A percentile compares a stretch with the other conserved stretches of the same genome.
These are phyloP conservation scores for Hanseniaspora hatyaiensis DNA, from an alignment of 805 yeast species.

Conservation along the genomic window DNA sequence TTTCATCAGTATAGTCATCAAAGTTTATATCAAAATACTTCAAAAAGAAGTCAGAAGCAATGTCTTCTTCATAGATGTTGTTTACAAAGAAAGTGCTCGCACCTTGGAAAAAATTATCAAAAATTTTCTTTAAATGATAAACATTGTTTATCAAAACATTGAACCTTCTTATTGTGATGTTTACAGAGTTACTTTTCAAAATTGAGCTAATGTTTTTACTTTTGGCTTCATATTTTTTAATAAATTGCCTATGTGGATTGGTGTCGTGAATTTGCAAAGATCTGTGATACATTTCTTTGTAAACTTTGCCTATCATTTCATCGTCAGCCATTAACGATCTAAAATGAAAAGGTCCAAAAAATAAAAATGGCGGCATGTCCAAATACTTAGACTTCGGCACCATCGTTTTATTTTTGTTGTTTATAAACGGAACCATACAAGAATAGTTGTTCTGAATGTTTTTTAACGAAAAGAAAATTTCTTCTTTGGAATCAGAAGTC, in stretches of 20 bases:
- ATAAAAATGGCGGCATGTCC: background rate
- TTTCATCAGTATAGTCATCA: background rate
- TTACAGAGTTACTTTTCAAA: background rate
- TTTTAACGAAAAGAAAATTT: background rate
- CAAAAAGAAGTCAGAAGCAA: background rate
- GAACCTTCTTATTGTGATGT: background rate
- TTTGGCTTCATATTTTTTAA: background rate
- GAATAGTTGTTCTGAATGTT: background rate
- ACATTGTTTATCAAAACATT: slow-evolving; percentile 1
- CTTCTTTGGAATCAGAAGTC: background rate
- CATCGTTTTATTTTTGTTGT: background rate
- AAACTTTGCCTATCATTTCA: background rate
- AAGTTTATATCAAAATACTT: slow-evolving; percentile 3
- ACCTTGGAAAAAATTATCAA: slow-evolving; percentile 1
- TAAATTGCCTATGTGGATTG: background rate
- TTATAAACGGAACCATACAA: background rate
- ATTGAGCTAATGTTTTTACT: background rate
- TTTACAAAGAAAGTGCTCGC: background rate
- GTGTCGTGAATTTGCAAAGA: background rate
- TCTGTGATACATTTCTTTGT: background rate
- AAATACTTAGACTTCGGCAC: background rate
- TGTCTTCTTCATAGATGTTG: background rate
- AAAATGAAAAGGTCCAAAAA: slow-evolving; percentile 8
- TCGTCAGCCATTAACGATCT: background rate
- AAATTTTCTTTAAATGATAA: background rate